A percentile compares a stretch with the other conserved stretches of the same genome.
Evolutionary conservation across 345 rosid species (phyloP).

Genomic region (Noccaea caerulescens): DNA sequence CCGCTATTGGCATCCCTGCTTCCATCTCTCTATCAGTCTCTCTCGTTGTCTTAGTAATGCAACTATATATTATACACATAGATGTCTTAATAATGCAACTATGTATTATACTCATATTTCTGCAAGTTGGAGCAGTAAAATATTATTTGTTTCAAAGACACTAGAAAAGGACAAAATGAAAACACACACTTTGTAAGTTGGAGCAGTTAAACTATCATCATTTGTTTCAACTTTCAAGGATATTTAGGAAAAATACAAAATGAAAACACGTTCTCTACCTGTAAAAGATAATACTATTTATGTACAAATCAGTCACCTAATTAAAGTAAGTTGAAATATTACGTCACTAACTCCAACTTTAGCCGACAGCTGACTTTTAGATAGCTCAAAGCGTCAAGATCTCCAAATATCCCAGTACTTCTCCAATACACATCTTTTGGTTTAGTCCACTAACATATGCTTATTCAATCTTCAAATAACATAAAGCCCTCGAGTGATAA

Average conservation of each 20-base stretch:
- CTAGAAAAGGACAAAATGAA: not conserved
- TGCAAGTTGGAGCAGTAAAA: not conserved
- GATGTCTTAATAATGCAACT: too few species aligned
- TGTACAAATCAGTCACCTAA: not conserved
- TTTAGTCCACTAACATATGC: not conserved
- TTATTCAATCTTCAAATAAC: not conserved
- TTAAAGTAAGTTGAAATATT: not conserved
- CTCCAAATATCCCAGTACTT: not conserved
- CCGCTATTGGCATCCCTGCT: not conserved
- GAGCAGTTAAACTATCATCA: not conserved
- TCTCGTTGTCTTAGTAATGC: conserved; percentile 8
- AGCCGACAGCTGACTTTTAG: not conserved
- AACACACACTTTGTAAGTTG: not conserved
- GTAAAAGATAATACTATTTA: not conserved
- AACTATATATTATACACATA: too few species aligned
- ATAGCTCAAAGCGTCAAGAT: not conserved
- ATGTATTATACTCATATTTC: not conserved
- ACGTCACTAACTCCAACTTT: not conserved
- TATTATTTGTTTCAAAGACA: not conserved
- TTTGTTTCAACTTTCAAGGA: too few species aligned
- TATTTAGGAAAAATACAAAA: not conserved
- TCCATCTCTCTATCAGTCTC: conserved; percentile 1
- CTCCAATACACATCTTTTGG: not conserved
- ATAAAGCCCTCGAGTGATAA: too few species aligned
- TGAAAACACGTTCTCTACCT: not conserved